Evolutionary conservation across 2,329 filamentous ascomycete genomes (phyloP).

Genomic region (Aspergillus transmontanensis): DNA sequence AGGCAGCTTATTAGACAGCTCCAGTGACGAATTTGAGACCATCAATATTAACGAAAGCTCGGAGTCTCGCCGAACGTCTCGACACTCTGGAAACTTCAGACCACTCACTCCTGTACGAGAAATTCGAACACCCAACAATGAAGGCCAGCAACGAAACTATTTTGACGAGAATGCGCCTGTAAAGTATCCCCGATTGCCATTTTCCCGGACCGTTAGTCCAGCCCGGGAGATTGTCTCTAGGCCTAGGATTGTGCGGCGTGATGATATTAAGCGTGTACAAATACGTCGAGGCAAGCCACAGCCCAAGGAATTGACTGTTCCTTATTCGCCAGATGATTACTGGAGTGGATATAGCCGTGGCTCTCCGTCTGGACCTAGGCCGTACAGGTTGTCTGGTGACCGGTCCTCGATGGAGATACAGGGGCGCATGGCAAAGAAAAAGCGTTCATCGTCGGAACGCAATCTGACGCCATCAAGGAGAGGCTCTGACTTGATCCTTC

Average conservation of each 20-base stretch:
- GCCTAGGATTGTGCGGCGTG: constrained; percentile 34
- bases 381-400: constrained; percentile 10
- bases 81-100: constrained; percentile 21
- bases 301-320: constrained; percentile 24
- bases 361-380: neutral
- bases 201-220: constrained; percentile 24
- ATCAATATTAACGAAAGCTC: constrained; percentile 28
- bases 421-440: constrained; percentile 24
- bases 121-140: constrained; percentile 20
- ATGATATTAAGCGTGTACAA: constrained; percentile 37
- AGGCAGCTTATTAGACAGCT: constrained; percentile 8
- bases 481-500: constrained; percentile 35
- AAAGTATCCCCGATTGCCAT: constrained; percentile 25
- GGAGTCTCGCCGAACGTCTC: constrained; percentile 21
- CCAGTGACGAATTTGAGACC: constrained; percentile 28
- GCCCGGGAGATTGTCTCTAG: constrained; percentile 34
- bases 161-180: constrained; percentile 10
- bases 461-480: constrained; percentile 35
- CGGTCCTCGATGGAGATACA: constrained; percentile 9
- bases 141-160: constrained; percentile 9
- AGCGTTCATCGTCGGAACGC: constrained; percentile 25
- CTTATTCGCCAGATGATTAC: constrained; percentile 34
- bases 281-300: constrained; percentile 32
- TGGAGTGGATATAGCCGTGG: constrained; percentile 26
- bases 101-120: constrained; percentile 28